phyloP scores from a whole-genome alignment of 345 rosid species.

The Carallia pectinifolia region DNA sequence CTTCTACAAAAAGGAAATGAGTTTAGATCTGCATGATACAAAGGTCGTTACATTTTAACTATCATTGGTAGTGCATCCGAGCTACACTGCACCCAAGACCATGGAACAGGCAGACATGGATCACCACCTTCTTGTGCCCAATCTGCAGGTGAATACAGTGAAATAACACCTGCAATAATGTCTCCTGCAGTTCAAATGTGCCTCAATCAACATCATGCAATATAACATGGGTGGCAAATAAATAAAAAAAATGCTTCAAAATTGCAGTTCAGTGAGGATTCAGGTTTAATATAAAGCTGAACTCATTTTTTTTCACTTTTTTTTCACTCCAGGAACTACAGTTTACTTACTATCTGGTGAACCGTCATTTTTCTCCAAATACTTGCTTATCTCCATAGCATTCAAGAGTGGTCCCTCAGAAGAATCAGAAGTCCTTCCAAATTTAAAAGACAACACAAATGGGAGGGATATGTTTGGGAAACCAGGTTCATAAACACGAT shows the following conservation, averaged over 20 bases:
- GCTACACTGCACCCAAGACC: slow-evolving; percentile 91
- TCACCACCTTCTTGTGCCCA: slow-evolving; percentile 99
- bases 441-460: slow-evolving; percentile 74
- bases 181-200: slow-evolving; percentile 49
- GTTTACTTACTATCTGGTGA: slow-evolving; percentile 66
- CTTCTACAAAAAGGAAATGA: background rate
- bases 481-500: slow-evolving; percentile 85
- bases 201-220: slow-evolving; percentile 8
- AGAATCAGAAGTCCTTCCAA: slow-evolving; percentile 81
- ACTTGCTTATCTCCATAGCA: slow-evolving; percentile 86
- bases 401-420: slow-evolving; percentile 86
- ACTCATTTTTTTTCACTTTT: background rate
- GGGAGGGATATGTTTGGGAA: slow-evolving; percentile 72
- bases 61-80: slow-evolving; percentile 62
- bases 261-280: slow-evolving; percentile 7
- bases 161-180: slow-evolving; percentile 47
- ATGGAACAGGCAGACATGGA: slow-evolving; percentile 88
- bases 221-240: background rate
- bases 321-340: slow-evolving; percentile 7
- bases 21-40: slow-evolving; percentile 4
- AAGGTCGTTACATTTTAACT: slow-evolving; percentile 54
- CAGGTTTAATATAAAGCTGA: background rate
- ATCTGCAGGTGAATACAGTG: slow-evolving; percentile 49
- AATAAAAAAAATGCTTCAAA: background rate
- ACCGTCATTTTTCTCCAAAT: slow-evolving; percentile 71